These are phyloP conservation scores for Wickerhamiella brachini DNA, from an alignment of 805 yeast species.

Conservation along the genomic window DNA sequence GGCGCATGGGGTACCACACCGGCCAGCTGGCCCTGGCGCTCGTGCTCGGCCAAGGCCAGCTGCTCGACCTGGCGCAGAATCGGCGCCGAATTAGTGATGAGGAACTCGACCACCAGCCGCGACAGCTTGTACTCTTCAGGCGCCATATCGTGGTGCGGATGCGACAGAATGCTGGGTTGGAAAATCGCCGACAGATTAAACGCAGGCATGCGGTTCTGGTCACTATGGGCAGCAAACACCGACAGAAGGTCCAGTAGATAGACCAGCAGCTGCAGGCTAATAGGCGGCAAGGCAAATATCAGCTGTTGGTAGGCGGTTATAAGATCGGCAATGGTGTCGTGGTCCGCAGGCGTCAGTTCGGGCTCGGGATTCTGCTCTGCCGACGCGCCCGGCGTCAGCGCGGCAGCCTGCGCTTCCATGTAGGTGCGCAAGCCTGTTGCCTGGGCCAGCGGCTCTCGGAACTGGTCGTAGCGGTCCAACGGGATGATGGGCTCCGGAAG, in stretches of 20 bases:
- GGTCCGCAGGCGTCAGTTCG: neutral
- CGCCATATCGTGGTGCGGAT: conserved; percentile 81
- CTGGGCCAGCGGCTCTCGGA: conserved; percentile 59
- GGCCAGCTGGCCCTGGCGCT: conserved; percentile 1
- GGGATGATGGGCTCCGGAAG: conserved; percentile 91
- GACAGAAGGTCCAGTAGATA: conserved; percentile 79
- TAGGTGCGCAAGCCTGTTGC: conserved; percentile 51
- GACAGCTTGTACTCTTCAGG: conserved; percentile 86
- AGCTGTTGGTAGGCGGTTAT: conserved; percentile 56
- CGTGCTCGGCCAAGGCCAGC: conserved; percentile 23
- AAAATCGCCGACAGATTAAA: conserved; percentile 89
- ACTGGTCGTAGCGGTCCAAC: conserved; percentile 54
- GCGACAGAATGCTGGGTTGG: conserved; percentile 91
- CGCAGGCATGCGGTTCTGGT: conserved; percentile 78
- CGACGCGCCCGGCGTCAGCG: conserved; percentile 4
- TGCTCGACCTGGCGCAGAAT: conserved; percentile 40
- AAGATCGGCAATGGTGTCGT: conserved; percentile 4
- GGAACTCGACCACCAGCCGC: conserved; percentile 72
- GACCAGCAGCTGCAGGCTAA: conserved; percentile 67
- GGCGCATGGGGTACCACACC: neutral
- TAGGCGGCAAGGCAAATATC: conserved; percentile 57
- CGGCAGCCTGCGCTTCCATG: conserved; percentile 39
- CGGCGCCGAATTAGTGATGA: conserved; percentile 73
- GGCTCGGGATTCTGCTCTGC: neutral
- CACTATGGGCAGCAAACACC: conserved; percentile 66